A percentile compares a stretch with the other conserved stretches of the same genome.
These are phyloP conservation scores for Xylariales sp. DNA, from an alignment of 2,329 filamentous ascomycete species.

Conservation along the genomic window DNA sequence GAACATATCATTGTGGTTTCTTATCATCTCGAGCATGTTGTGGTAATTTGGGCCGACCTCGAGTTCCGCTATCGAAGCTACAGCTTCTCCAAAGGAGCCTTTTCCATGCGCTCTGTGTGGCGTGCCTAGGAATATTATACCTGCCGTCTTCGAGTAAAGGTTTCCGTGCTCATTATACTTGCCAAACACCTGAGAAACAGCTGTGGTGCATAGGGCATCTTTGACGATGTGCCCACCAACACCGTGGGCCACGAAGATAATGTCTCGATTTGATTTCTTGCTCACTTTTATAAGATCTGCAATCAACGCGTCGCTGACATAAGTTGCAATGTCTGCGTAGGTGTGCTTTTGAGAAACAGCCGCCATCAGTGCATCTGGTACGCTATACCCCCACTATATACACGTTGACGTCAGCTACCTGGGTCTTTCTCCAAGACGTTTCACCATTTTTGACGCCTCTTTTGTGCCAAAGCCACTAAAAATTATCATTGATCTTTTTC, in stretches of 20 bases:
- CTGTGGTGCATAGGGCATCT: slow-evolving; percentile 7
- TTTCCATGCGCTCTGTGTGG: slow-evolving; percentile 5
- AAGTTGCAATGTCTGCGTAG: background rate
- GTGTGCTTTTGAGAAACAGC: background rate
- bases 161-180: slow-evolving; percentile 7
- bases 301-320: slow-evolving; percentile 3
- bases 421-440: too few relatives aligned
- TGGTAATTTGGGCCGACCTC: slow-evolving; percentile 2
- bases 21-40: slow-evolving; percentile 2
- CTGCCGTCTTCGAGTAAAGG: slow-evolving; percentile 7
- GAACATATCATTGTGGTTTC: slow-evolving; percentile 1
- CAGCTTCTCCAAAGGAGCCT: slow-evolving; percentile 3
- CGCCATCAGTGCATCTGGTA: background rate
- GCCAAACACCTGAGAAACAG: slow-evolving; percentile 8
- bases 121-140: slow-evolving; percentile 9
- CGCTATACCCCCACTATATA: background rate
- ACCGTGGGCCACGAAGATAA: slow-evolving; percentile 9
- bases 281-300: slow-evolving; percentile 5
- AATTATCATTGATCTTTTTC: background rate
- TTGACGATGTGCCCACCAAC: slow-evolving; percentile 9
- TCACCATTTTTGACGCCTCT: too few relatives aligned
- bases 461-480: too few relatives aligned
- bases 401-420: too few relatives aligned
- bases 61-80: slow-evolving; percentile 2
- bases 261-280: background rate